Evolutionary conservation across 495 filamentous ascomycete species (phyloP).

Genomic region (Penicillium longicatenatum): DNA sequence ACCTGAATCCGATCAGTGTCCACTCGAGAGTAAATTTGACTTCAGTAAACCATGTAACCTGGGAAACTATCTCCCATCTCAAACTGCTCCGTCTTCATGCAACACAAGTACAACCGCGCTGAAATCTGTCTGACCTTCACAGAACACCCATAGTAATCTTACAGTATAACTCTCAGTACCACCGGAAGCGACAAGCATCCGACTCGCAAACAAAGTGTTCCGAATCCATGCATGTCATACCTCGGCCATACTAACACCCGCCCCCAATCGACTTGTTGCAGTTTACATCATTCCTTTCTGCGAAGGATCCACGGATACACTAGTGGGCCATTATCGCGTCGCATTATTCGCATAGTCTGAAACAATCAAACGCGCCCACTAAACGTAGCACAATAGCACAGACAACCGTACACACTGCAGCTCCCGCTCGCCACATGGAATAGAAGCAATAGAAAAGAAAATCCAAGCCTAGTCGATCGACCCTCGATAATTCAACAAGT

Average conservation of each 20-base stretch:
- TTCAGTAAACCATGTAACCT: not conserved
- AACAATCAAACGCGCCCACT: not conserved
- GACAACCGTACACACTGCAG: not conserved
- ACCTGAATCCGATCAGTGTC: not conserved
- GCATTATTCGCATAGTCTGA: too few relatives aligned
- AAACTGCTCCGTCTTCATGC: not conserved
- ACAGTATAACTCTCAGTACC: not conserved
- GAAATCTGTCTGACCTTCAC: constrained; percentile 10
- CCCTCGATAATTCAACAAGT: not conserved
- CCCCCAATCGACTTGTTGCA: not conserved
- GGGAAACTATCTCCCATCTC: constrained; percentile 1
- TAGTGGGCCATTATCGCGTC: not conserved
- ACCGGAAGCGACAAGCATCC: constrained; percentile 11
- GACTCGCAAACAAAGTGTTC: constrained; percentile 12
- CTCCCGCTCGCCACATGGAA: not conserved
- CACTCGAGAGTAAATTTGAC: not conserved
- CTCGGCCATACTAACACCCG: constrained; percentile 9
- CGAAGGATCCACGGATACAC: not conserved
- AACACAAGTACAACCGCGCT: constrained; percentile 16
- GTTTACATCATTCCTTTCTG: not conserved
- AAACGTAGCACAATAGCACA: not conserved
- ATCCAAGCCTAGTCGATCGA: not conserved
- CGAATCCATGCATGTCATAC: constrained; percentile 33
- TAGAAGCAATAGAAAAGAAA: not conserved
- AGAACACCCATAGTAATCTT: not conserved